Evolutionary conservation across 768 basidiomycete genomes (phyloP), one percentile per base, ranked within the genome.

Genomic region (Lactarius tabidus): DNA sequence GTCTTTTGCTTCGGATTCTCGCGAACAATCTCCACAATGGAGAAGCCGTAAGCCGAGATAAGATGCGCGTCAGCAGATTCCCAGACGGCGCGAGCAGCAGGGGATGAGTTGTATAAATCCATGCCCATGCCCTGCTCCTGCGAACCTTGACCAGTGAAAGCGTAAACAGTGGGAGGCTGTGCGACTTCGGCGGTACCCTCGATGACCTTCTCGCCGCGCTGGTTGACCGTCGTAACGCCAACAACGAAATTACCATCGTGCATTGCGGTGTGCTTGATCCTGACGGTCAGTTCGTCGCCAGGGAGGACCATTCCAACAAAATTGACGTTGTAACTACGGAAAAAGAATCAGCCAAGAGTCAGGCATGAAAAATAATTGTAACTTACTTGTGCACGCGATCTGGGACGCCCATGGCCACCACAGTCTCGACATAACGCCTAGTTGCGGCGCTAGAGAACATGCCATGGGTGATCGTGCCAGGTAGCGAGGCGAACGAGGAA

Each of bases 71-170:
- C 95, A 59, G 96, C 96, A 57, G 88, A 88, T 64, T 98, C 96
- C 97, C 97, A 99, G 60, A 98, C 95, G 48, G 93, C 90, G 67
- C 91, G 91, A 62, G 97, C 97, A 23, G 95, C 94, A 52, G 94
- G 90, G 6, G 95, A 98, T 69, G 77, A 84, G 74, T 86, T 90
- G 83, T 98, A 99, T 2, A 99, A 84, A 70, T 98, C 95, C 95
- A 99, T 98, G 23, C 97, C 97, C 97, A 99, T 98, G 23, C 96
- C 94, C 54, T 89, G 88, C 77, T 98, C 96, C 75, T 98, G 96
- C 7, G 95, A 98, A 62, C 96, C 96, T 75, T 98, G 96, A 35
- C 96, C 96, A 45, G 96, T 98, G 82, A 98, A 98, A 70, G 97
- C 94, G 70, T 98, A 98, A 38, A 92, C 93, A 6, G 95, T 96